Conservation (phyloP, 495 filamentous ascomycete species). For the Oidiodendron maius region DNA sequence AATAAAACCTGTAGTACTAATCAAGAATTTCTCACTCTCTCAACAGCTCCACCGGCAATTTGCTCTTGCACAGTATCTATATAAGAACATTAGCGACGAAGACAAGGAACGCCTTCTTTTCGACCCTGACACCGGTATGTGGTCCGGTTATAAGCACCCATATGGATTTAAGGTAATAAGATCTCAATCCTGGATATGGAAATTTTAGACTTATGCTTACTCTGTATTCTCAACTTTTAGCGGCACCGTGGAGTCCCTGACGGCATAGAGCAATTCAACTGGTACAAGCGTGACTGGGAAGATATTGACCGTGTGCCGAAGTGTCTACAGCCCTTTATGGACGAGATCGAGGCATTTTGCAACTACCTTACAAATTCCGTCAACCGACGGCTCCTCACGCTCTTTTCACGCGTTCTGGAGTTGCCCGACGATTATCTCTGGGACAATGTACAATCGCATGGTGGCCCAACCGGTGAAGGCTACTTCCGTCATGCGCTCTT, state of each 20-base stretch:
- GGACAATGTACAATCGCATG: slow-evolving; percentile 39
- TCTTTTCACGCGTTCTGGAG: slow-evolving; percentile 41
- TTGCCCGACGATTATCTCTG: slow-evolving; percentile 40
- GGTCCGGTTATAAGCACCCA: slow-evolving; percentile 35
- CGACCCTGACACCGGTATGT: slow-evolving; percentile 31
- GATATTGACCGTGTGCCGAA: slow-evolving; percentile 28
- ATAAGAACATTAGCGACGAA: slow-evolving; percentile 38
- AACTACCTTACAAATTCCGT: slow-evolving; percentile 39
- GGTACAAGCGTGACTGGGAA: slow-evolving; percentile 35
- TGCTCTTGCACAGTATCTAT: slow-evolving; percentile 36
- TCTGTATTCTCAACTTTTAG: slow-evolving; percentile 18
- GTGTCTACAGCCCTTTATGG: slow-evolving; percentile 39
- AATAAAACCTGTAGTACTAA: not conserved
- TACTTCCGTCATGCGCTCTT: slow-evolving; percentile 43
- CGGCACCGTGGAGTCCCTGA: slow-evolving; percentile 29
- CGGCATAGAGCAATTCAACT: slow-evolving; percentile 45
- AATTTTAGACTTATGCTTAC: not conserved
- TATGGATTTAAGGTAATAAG: slow-evolving; percentile 37
- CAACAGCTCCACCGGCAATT: slow-evolving; percentile 39
- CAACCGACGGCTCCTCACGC: slow-evolving; percentile 35
- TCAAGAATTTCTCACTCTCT: not conserved
- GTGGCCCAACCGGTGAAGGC: slow-evolving; percentile 36
- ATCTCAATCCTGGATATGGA: too few species aligned
- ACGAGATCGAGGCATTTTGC: slow-evolving; percentile 37
- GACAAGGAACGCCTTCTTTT: slow-evolving; percentile 38